A percentile compares a stretch with the other conserved stretches of the same genome.
These are phyloP conservation scores for Colletotrichum gloeosporioides DNA, from an alignment of 2,329 filamentous ascomycete species.

Conservation along the genomic window DNA sequence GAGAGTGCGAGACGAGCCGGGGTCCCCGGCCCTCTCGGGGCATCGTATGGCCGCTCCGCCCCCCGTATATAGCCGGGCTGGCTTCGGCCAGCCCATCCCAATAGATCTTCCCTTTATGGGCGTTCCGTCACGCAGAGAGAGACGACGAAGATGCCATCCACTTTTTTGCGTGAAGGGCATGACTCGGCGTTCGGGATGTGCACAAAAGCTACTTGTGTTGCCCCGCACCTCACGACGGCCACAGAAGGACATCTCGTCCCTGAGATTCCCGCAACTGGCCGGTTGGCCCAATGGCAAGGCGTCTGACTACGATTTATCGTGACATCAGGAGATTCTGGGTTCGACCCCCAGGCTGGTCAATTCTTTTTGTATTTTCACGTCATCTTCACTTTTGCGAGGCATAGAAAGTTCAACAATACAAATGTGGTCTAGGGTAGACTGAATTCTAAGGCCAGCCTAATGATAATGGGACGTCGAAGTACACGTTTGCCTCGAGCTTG, in stretches of 20 bases:
- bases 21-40: too few relatives aligned
- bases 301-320: conserved; percentile 43
- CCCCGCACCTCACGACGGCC: fast-evolving
- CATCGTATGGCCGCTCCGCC: too few relatives aligned
- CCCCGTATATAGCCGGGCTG: too few relatives aligned
- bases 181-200: neutral
- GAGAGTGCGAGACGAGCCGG: too few relatives aligned
- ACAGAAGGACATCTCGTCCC: fast-evolving
- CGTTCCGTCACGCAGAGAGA: neutral
- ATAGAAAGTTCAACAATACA: neutral
- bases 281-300: conserved; percentile 46
- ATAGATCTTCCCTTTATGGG: too few relatives aligned
- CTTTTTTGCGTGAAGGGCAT: neutral
- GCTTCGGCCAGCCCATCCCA: too few relatives aligned
- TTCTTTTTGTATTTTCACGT: neutral
- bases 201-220: neutral
- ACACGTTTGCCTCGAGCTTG: too few relatives aligned
- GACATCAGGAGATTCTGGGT: conserved; percentile 22
- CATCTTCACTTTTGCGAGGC: neutral
- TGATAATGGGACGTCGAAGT: neutral
- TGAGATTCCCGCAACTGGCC: neutral
- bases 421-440: neutral
- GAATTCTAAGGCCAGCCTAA: neutral
- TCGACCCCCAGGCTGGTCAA: conserved; percentile 22
- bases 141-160: neutral